Conservation (phyloP, 768 basidiomycete species). For the Suillus cothurnatus region DNA sequence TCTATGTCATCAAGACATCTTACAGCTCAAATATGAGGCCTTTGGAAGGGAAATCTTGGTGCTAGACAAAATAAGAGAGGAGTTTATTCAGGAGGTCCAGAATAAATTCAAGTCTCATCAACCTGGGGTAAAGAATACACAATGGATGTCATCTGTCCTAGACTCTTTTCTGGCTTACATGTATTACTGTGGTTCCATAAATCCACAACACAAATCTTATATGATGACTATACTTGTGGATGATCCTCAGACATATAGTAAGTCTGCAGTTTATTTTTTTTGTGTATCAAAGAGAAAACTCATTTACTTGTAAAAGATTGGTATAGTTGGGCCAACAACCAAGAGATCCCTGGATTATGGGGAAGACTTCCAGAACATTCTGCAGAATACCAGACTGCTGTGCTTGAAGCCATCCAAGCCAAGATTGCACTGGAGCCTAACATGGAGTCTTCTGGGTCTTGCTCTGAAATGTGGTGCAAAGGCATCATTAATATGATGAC, state of each 20-base stretch:
- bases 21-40: neutral
- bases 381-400: neutral
- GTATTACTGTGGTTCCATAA: neutral
- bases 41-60: neutral
- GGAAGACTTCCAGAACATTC: neutral
- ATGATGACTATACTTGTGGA: too few relatives aligned
- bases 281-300: too few relatives aligned
- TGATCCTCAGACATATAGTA: too few relatives aligned
- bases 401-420: neutral
- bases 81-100: neutral
- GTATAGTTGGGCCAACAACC: neutral
- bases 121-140: neutral
- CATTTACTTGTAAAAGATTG: neutral
- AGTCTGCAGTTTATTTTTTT: too few relatives aligned
- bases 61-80: neutral
- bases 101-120: neutral
- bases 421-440: neutral
- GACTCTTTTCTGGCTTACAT: neutral
- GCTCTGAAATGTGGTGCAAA: neutral
- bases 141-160: neutral
- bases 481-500: neutral
- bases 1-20: neutral
- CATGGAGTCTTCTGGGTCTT: neutral
- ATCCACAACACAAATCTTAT: neutral
- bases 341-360: neutral